Evolutionary conservation across 2,329 filamentous ascomycete genomes (phyloP).

Genomic region (Beauveria sp.): DNA sequence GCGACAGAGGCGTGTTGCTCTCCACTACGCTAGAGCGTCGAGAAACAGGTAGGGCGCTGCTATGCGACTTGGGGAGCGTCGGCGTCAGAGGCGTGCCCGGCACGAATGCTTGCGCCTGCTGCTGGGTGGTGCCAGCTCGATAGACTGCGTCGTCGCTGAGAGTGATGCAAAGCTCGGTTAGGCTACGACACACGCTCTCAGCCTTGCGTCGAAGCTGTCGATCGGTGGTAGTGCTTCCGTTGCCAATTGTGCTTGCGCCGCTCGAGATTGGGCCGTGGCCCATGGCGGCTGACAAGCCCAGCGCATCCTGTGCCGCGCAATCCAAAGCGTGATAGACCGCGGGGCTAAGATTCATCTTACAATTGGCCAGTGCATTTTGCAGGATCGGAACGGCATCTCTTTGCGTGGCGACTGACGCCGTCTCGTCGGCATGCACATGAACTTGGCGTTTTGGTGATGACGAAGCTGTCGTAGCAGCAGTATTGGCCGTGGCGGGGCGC

Average conservation of each 20-base stretch:
- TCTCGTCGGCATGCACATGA: conserved; percentile 25
- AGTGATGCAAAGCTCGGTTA: conserved; percentile 87
- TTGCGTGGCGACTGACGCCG: conserved; percentile 33
- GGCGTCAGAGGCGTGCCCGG: conserved; percentile 30
- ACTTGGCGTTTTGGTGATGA: conserved; percentile 68
- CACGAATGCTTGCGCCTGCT: conserved; percentile 8
- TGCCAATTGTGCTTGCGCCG: conserved; percentile 54
- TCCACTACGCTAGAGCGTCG: conserved; percentile 38
- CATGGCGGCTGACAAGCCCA: conserved; percentile 71
- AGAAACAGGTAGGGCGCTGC: conserved; percentile 26
- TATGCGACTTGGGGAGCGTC: conserved; percentile 35
- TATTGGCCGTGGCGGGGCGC: conserved; percentile 82
- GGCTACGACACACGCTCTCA: conserved; percentile 82
- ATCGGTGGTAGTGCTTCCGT: conserved; percentile 54
- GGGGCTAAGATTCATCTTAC: conserved; percentile 58
- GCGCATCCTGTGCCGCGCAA: conserved; percentile 70
- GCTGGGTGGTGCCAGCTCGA: conserved; percentile 16
- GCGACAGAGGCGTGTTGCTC: conserved; percentile 27
- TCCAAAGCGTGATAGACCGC: conserved; percentile 76
- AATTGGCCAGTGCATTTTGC: conserved; percentile 72
- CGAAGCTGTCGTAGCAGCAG: conserved; percentile 82
- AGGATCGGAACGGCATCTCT: conserved; percentile 68
- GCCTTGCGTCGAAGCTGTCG: conserved; percentile 83
- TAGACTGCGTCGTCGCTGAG: conserved; percentile 54
- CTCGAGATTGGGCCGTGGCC: conserved; percentile 63